Evolutionary conservation across 2,329 filamentous ascomycete species (phyloP).

Genomic region (Laburnicola sp.): DNA sequence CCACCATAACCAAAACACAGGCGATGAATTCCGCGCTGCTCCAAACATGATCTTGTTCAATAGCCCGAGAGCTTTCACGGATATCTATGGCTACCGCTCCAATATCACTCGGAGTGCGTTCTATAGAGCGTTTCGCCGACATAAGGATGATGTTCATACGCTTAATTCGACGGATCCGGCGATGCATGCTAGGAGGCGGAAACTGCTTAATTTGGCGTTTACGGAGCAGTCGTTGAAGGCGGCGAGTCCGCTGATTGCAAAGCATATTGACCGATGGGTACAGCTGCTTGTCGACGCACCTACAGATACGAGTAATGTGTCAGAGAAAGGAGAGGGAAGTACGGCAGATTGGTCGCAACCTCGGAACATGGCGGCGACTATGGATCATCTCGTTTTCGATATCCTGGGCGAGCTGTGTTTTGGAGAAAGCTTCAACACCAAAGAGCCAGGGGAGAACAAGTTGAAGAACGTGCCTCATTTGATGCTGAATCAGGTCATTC

Average conservation of each 20-base stretch:
- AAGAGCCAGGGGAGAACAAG: constrained; percentile 26
- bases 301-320: background rate
- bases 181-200: constrained; percentile 13
- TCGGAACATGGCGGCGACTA: constrained; percentile 5
- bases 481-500: constrained; percentile 10
- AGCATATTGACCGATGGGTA: constrained; percentile 21
- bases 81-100: constrained; percentile 10
- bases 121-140: constrained; percentile 10
- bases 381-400: constrained; percentile 45
- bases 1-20: background rate
- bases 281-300: constrained; percentile 4
- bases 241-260: constrained; percentile 7
- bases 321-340: background rate
- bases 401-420: constrained; percentile 50
- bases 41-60: constrained; percentile 15
- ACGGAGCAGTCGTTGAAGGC: constrained; percentile 17
- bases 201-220: constrained; percentile 17
- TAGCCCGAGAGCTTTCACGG: constrained; percentile 4
- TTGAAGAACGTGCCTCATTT: constrained; percentile 16
- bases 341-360: constrained; percentile 9
- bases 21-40: constrained; percentile 11
- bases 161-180: constrained; percentile 8
- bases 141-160: constrained; percentile 11
- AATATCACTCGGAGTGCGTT: constrained; percentile 9
- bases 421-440: constrained; percentile 40